Evolutionary conservation across 1,139 yeast species (phyloP).

Genomic region (Geotrichum histeridarum): DNA sequence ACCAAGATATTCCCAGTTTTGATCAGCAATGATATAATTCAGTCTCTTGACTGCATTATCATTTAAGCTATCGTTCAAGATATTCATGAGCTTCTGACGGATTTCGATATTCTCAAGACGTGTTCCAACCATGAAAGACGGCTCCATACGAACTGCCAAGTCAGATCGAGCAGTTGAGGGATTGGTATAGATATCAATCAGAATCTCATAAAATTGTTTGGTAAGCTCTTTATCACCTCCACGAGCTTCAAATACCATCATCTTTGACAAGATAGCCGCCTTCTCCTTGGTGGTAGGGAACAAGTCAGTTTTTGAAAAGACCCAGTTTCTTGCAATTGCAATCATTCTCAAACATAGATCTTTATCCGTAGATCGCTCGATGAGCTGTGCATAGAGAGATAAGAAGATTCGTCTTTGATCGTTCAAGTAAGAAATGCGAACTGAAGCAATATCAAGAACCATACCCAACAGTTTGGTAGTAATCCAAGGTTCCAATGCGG

Average conservation of each 20-base stretch:
- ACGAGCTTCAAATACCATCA: conserved; percentile 87
- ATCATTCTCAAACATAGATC: conserved; percentile 71
- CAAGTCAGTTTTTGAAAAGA: conserved; percentile 71
- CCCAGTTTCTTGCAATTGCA: conserved; percentile 80
- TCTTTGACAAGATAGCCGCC: conserved; percentile 87
- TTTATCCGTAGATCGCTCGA: conserved; percentile 81
- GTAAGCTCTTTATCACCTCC: conserved; percentile 72
- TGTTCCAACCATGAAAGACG: conserved; percentile 93
- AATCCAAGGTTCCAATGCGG: conserved; percentile 68
- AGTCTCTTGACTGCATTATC: conserved; percentile 72
- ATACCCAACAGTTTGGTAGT: conserved; percentile 72
- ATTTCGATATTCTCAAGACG: conserved; percentile 71
- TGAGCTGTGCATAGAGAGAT: conserved; percentile 78
- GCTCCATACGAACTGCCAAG: conserved; percentile 91
- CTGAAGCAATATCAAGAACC: conserved; percentile 69
- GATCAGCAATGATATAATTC: conserved; percentile 81
- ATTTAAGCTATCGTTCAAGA: conserved; percentile 76
- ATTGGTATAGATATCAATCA: conserved; percentile 83
- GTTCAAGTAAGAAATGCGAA: conserved; percentile 77
- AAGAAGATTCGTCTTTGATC: conserved; percentile 89
- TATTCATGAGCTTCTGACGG: conserved; percentile 72
- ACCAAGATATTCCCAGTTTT: conserved; percentile 92
- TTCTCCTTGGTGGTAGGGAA: conserved; percentile 96
- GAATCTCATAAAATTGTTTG: conserved; percentile 75
- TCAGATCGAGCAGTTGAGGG: conserved; percentile 78